A percentile compares a stretch with the other conserved stretches of the same genome.
Conservation (phyloP, 192 early-diverging fungal species). For the Bifiguratus adelaidae region DNA sequence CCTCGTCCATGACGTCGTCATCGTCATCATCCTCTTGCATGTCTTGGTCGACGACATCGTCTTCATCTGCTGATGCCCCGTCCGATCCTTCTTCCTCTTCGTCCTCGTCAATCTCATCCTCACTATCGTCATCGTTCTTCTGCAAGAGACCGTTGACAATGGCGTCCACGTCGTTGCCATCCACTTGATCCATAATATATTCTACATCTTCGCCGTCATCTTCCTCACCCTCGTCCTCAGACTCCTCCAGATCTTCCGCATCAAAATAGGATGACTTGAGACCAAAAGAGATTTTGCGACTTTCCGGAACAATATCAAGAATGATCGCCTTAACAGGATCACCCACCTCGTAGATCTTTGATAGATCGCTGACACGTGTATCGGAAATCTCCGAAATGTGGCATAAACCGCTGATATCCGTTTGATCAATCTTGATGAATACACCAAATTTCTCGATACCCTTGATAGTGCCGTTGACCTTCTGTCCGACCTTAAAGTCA, state of each 20-base stretch:
- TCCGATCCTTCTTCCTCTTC: slow-evolving; percentile 24
- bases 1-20: slow-evolving; percentile 10
- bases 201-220: slow-evolving; percentile 10
- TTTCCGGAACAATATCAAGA: slow-evolving; percentile 58
- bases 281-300: slow-evolving; percentile 61
- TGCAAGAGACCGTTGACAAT: slow-evolving; percentile 34
- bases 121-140: slow-evolving; percentile 4
- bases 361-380: slow-evolving; percentile 55
- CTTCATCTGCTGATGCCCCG: slow-evolving; percentile 14
- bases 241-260: slow-evolving; percentile 34
- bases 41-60: slow-evolving; percentile 9
- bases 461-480: slow-evolving; percentile 68
- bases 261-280: slow-evolving; percentile 83
- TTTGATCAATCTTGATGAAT: slow-evolving; percentile 72
- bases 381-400: slow-evolving; percentile 73
- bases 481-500: slow-evolving; percentile 58
- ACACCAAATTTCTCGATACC: slow-evolving; percentile 67
- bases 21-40: slow-evolving; percentile 4
- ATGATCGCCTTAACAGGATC: slow-evolving; percentile 77
- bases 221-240: slow-evolving; percentile 22
- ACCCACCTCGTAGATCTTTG: slow-evolving; percentile 69
- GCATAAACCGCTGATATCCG: slow-evolving; percentile 70
- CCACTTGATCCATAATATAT: too few species aligned
- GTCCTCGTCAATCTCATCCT: slow-evolving; percentile 20
- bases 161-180: slow-evolving; percentile 8